Conservation (phyloP, 305 asterid genomes). For the Solanum hybrid region DNA sequence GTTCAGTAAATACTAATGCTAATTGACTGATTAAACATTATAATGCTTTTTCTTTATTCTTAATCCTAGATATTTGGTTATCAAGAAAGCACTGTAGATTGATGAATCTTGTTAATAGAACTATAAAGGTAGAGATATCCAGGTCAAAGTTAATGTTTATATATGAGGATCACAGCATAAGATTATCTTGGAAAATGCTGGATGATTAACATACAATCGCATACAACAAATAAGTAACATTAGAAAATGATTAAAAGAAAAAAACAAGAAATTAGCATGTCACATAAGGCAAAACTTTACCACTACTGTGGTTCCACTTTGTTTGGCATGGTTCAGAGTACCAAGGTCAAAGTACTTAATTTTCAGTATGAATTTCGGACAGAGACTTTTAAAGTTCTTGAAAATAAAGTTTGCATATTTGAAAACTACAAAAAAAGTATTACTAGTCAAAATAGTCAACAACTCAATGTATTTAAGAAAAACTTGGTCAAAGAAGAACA, state of each 20-base stretch:
- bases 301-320: background rate
- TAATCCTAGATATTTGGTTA: background rate
- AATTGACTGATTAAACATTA: background rate
- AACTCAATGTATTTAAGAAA: background rate
- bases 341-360: background rate
- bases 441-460: background rate
- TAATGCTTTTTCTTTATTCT: background rate
- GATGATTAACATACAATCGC: background rate
- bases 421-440: background rate
- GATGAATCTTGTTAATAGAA: background rate
- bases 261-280: background rate
- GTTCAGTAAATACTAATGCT: background rate
- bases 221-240: background rate
- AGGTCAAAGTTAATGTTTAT: background rate
- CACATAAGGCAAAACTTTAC: background rate
- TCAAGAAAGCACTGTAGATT: background rate
- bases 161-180: background rate
- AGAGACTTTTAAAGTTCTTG: background rate
- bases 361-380: background rate
- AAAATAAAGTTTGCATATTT: background rate
- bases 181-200: background rate
- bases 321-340: background rate
- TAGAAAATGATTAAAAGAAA: background rate
- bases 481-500: background rate
- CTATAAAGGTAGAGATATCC: background rate